A percentile compares a stretch with the other conserved stretches of the same genome.
Conservation (phyloP, 352 stramenopile genomes). For the Achlya hypogyna region DNA sequence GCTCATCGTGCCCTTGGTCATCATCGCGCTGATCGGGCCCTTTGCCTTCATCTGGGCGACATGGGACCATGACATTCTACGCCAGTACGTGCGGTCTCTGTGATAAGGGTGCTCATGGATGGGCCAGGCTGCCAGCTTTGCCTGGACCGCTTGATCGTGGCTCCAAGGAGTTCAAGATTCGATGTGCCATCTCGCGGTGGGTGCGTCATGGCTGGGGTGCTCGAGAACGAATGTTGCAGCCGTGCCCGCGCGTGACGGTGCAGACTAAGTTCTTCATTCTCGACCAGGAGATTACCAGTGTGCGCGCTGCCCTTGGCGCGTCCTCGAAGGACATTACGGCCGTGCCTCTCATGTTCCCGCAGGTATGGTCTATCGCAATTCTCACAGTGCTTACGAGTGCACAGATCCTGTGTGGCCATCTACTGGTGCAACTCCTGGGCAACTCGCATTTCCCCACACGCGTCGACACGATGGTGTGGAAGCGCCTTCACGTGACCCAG, state of each 20-base stretch:
- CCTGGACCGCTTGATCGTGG: conserved; percentile 61
- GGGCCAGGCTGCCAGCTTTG: conserved; percentile 38
- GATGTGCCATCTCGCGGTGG: conserved; percentile 51
- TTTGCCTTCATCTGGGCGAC: conserved; percentile 59
- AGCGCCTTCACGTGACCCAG: conserved; percentile 69
- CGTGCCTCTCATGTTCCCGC: conserved; percentile 68
- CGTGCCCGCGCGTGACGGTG: conserved; percentile 66
- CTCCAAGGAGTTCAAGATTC: conserved; percentile 71
- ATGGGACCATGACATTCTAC: conserved; percentile 69
- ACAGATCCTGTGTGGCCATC: conserved; percentile 43
- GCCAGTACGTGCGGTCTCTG: conserved; percentile 30
- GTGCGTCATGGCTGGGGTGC: conserved; percentile 46
- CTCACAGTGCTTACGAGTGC: conserved; percentile 22
- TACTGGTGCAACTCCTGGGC: conserved; percentile 68
- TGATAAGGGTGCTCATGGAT: not conserved
- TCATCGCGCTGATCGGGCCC: conserved; percentile 41
- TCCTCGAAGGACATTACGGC: conserved; percentile 52
- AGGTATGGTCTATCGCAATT: conserved; percentile 21
- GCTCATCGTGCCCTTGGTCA: conserved; percentile 35
- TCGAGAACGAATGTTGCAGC: conserved; percentile 35
- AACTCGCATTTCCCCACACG: conserved; percentile 74
- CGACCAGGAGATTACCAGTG: conserved; percentile 66
- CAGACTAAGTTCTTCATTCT: conserved; percentile 61
- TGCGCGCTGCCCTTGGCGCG: conserved; percentile 67
- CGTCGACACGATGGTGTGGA: conserved; percentile 40